Base-by-base conservation (phyloP, 352 stramenopile species). In the Globisporangium carolinianum region DNA sequence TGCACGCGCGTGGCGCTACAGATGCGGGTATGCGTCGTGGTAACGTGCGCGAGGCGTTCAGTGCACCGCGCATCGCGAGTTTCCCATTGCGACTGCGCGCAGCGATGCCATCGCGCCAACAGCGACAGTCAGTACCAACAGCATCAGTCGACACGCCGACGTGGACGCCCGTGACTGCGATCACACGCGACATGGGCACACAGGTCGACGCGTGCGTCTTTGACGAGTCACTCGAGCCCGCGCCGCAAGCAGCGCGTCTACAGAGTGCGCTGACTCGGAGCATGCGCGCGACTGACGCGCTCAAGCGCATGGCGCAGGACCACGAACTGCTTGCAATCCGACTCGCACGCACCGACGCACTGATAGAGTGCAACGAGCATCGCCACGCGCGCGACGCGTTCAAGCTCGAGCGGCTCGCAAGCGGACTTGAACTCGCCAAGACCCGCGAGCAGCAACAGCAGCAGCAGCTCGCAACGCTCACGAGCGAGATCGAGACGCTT, bases 271-370 rank as follows among this genome's bases (percentile, higher is more conserved):
- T 86, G 12, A 60, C 75, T 15, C 52, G 75, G 5, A 82, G 66
- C 24, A 62, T 89, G 45, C 24, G 46, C 5, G 55, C 72, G 37
- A 63, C 62, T 0, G 72, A 62, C n/a, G 60, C 76, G 60, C 65
- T 86, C 14, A 75, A 68, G 45, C 18, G 11, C 41, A 84, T 79
- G 50, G 69, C 65, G 0, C 62, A 82, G 37, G 68, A 79, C n/a
- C 62, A 60, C n/a, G 78, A 88, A 47, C 65, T 32, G 57, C 1
- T 47, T 74, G 32, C 63, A 53, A 11, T 53, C 85, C 51, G 60
- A 60, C 8, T 50, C 76, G 18, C 57, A 62, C 1, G 61, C 70
- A 39, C 70, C 45, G 48, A 78, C 9, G 54, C 49, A 24, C 55
- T n/a, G 63, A 64, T 51, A 32, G 55, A 12, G 32, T 72, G 47